phyloP scores from a whole-genome alignment of 768 basidiomycete genomes.

The Amylocystis lapponica region DNA sequence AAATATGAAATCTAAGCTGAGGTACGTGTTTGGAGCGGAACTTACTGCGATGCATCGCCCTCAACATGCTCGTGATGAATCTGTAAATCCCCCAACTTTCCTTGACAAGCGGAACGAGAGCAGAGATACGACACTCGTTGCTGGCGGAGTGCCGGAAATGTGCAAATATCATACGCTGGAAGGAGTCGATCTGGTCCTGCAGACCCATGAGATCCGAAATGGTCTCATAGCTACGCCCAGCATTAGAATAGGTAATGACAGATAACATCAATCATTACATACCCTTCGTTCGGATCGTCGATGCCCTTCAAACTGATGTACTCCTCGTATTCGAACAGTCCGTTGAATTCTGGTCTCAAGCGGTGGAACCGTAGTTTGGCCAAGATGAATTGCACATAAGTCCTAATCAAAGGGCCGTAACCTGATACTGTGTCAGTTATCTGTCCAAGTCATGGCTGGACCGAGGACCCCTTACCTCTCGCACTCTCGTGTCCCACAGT shows the following conservation, averaged over 20 bases:
- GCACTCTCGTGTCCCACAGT: slow-evolving; percentile 77
- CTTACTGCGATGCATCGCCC: slow-evolving; percentile 92
- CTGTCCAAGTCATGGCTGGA: neutral
- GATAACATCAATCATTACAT: slow-evolving; percentile 20
- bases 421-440: slow-evolving; percentile 56
- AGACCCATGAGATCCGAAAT: slow-evolving; percentile 96
- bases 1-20: slow-evolving; percentile 1
- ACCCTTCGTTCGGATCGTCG: slow-evolving; percentile 99
- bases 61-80: slow-evolving; percentile 97
- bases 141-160: slow-evolving; percentile 88
- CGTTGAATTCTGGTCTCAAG: slow-evolving; percentile 95
- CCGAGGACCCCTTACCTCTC: slow-evolving; percentile 48
- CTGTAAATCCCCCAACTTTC: slow-evolving; percentile 99
- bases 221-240: slow-evolving; percentile 76
- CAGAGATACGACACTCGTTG: slow-evolving; percentile 96
- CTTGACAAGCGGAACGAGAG: slow-evolving; percentile 94
- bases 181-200: slow-evolving; percentile 98
- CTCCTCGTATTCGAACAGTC: slow-evolving; percentile 98
- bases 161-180: slow-evolving; percentile 96
- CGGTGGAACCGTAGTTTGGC: slow-evolving; percentile 96
- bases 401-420: slow-evolving; percentile 88
- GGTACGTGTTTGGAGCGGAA: slow-evolving; percentile 2
- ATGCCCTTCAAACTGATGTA: slow-evolving; percentile 96
- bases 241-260: slow-evolving; percentile 1
- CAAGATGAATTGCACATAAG: slow-evolving; percentile 93